Conservation (phyloP, 1,139 yeast genomes). For the Zygoascus meyerae region DNA sequence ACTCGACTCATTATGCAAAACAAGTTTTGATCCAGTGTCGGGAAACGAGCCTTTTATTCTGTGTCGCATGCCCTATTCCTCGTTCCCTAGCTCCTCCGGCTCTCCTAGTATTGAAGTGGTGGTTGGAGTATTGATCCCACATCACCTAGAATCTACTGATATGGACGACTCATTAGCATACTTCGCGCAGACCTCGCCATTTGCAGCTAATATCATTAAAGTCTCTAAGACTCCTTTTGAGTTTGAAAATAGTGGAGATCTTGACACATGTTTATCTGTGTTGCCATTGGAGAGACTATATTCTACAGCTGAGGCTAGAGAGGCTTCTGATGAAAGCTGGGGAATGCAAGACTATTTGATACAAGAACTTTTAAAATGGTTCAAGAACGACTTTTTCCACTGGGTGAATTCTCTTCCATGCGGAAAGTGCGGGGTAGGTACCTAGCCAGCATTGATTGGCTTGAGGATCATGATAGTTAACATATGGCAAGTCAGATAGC, state of each 20-base stretch:
- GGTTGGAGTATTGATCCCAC: no score
- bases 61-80: no score
- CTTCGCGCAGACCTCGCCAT: neutral
- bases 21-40: no score
- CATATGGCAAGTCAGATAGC: constrained; percentile 16
- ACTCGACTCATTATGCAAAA: no score
- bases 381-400: constrained; percentile 68
- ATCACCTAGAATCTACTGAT: neutral
- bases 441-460: neutral
- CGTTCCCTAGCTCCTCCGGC: no score
- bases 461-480: no score
- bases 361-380: constrained; percentile 61
- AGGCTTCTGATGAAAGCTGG: constrained; percentile 32
- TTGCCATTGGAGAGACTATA: constrained; percentile 37
- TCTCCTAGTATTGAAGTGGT: no score
- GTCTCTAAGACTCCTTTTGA: constrained; percentile 26
- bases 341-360: constrained; percentile 69
- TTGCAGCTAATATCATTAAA: neutral
- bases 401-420: constrained; percentile 81
- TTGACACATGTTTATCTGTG: constrained; percentile 38
- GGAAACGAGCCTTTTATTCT: no score
- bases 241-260: constrained; percentile 33
- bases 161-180: constrained; percentile 2
- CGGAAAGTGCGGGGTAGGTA: constrained; percentile 43
- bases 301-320: constrained; percentile 37